Evolutionary conservation across 2,329 filamentous ascomycete species (phyloP).

Genomic region (Orbilia oligospora): DNA sequence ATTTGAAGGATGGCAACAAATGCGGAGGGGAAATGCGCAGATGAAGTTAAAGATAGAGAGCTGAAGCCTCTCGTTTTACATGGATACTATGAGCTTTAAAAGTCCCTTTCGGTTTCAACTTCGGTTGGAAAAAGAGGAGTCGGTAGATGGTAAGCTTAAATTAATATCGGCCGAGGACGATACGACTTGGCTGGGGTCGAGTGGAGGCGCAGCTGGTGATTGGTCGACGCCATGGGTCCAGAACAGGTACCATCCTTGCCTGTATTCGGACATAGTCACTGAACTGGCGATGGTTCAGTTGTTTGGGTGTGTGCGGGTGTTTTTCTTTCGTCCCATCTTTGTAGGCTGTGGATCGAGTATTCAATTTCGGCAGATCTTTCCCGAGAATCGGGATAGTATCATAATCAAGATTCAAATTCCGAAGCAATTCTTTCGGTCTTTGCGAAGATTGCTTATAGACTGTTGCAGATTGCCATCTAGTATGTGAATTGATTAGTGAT

Average conservation of each 20-base stretch:
- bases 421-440: neutral
- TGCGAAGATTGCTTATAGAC: neutral
- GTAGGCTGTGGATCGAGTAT: neutral
- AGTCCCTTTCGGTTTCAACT: neutral
- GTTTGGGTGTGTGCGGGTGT: neutral
- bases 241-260: conserved; percentile 37
- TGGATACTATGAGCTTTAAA: conserved; percentile 23
- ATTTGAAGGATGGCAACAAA: neutral
- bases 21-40: neutral
- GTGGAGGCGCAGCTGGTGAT: conserved; percentile 40
- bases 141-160: conserved; percentile 36
- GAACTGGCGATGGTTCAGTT: conserved; percentile 8
- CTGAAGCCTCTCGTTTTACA: conserved; percentile 20
- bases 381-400: neutral
- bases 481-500: conserved; percentile 3
- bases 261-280: neutral
- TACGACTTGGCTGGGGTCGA: conserved; percentile 30
- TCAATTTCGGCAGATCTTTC: neutral
- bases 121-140: conserved; percentile 43
- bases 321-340: conserved; percentile 32
- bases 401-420: neutral
- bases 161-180: conserved; percentile 28
- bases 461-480: neutral
- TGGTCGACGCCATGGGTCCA: conserved; percentile 28
- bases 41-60: conserved; percentile 2